Percentiles rank a stretch among this genome's conserved stretches.
These are phyloP conservation scores for Aspergillus conjunctus DNA, from an alignment of 495 filamentous ascomycete genomes.

Conservation along the genomic window DNA sequence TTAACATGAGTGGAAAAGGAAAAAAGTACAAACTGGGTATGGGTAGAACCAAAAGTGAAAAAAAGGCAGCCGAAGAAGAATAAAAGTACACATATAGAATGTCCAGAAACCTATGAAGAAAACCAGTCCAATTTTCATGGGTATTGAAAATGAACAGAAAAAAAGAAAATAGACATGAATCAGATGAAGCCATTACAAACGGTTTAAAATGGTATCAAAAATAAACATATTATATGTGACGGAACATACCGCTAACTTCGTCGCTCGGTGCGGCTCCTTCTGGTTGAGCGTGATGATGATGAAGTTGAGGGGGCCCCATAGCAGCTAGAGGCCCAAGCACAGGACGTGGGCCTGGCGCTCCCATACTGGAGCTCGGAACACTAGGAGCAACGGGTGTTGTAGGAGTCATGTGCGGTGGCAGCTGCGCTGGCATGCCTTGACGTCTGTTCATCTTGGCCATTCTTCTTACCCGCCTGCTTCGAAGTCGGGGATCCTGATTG, in stretches of 20 bases:
- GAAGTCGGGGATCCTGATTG: constrained; percentile 89
- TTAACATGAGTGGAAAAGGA: constrained; percentile 27
- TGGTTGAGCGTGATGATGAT: constrained; percentile 79
- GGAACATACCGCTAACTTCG: constrained; percentile 94
- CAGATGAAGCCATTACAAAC: constrained; percentile 18
- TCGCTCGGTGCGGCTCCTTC: constrained; percentile 74
- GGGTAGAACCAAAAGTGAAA: constrained; percentile 24
- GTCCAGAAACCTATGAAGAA: constrained; percentile 15
- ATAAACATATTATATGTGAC: constrained; percentile 62
- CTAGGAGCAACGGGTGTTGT: constrained; percentile 55
- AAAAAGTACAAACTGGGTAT: constrained; percentile 39
- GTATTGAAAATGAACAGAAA: constrained; percentile 3
- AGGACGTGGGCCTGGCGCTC: constrained; percentile 46
- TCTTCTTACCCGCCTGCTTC: constrained; percentile 86
- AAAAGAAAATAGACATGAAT: constrained; percentile 8
- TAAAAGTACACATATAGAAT: constrained; percentile 29
- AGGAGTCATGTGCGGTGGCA: constrained; percentile 55
- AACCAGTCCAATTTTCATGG: background rate
- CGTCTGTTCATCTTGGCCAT: constrained; percentile 94
- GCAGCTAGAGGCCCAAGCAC: constrained; percentile 56
- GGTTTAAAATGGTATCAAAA: constrained; percentile 21
- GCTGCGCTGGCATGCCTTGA: constrained; percentile 49
- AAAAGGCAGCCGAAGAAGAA: constrained; percentile 24
- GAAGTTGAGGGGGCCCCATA: constrained; percentile 68
- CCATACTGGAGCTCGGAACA: constrained; percentile 53